Evolutionary conservation across 1,139 yeast species (phyloP).

Genomic region (Yamadazyma taylorii): DNA sequence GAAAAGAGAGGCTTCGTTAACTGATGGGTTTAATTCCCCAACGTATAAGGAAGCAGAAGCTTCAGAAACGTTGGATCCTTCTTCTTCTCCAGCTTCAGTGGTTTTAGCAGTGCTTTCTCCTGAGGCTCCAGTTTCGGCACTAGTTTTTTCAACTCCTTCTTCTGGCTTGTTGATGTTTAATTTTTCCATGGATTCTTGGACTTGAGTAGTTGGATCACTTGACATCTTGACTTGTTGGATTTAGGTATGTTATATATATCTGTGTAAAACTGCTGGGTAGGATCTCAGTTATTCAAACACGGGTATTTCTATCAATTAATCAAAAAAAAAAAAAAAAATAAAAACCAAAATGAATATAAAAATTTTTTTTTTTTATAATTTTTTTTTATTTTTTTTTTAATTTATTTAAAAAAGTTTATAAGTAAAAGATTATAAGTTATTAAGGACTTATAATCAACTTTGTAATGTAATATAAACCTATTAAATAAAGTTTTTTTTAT

Average conservation of each 20-base stretch:
- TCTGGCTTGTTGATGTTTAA: slow-evolving; percentile 43
- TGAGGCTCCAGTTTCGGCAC: slow-evolving; percentile 9
- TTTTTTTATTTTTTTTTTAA: slow-evolving; percentile 11
- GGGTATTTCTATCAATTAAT: slow-evolving; percentile 4
- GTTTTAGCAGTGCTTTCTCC: not conserved
- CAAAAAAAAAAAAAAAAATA: too few species aligned
- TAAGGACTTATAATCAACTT: not conserved
- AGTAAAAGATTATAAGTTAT: not conserved
- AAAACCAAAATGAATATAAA: not conserved
- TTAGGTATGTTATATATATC: not conserved
- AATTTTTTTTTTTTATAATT: slow-evolving; percentile 10
- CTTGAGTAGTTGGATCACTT: slow-evolving; percentile 38
- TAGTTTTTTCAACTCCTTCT: slow-evolving; percentile 22
- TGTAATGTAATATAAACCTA: too few species aligned
- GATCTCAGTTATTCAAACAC: too few species aligned
- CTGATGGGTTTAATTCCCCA: slow-evolving; percentile 93
- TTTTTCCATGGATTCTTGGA: slow-evolving; percentile 58
- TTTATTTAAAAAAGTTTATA: too few species aligned
- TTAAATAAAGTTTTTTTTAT: not conserved
- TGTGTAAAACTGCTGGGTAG: too few species aligned
- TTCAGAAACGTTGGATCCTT: slow-evolving; percentile 39
- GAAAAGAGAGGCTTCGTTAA: slow-evolving; percentile 91
- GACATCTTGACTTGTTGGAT: slow-evolving; percentile 29
- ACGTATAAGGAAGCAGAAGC: slow-evolving; percentile 89
- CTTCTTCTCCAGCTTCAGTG: slow-evolving; percentile 26